Evolutionary conservation across 1,284 basidiomycete genomes (phyloP), one percentile per base, ranked within the genome.

Genomic region (Porphyrellus sp.): DNA sequence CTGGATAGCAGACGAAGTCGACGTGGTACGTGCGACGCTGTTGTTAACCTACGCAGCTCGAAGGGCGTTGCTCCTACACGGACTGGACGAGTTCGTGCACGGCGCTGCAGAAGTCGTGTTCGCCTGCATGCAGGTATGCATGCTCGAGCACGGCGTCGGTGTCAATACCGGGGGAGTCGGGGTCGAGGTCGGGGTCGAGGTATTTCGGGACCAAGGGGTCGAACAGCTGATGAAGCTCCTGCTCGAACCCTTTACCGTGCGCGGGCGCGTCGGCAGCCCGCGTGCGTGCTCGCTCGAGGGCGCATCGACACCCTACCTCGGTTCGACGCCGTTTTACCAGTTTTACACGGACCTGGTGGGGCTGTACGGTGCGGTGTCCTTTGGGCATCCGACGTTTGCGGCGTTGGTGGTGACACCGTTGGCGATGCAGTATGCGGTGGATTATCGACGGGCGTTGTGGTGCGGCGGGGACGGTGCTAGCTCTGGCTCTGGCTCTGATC

Each of bases 291-390:
- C n/a, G 24, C 70, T 93, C 37, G 91, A 93, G 62, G 63, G 69
- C 8, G 82, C 80, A 2, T 77, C 89, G 2, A 60, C 65, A 11
- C 74, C 75, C 9, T 88, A 90, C 70, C 80, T 93, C 8, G 85
- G 86, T 0, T 44, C 74, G 3, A 75, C 82, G 1, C 91, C 93
- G 0, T 98, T 97, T 76, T 98, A 87, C 74, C 93, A 97, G 67
- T 91, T 91, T 66, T 99, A 95, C 74, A 91, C 90, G 25, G 94
- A 98, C 69, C 87, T 98, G 59, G 76, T 97, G 46, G 86, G 82
- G 0, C 74, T 98, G 8, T 98, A 94, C 73, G 91, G 94, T 61
- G 81, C 91, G 1, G 84, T 95, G 56, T 98, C 95, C 2, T 95
- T 96, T 69, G 84, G 86, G 8, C 84, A 98, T 63, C 75, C 78